phyloP scores from a whole-genome alignment of 2,329 filamentous ascomycete species.

The Colletotrichum sublineola region DNA sequence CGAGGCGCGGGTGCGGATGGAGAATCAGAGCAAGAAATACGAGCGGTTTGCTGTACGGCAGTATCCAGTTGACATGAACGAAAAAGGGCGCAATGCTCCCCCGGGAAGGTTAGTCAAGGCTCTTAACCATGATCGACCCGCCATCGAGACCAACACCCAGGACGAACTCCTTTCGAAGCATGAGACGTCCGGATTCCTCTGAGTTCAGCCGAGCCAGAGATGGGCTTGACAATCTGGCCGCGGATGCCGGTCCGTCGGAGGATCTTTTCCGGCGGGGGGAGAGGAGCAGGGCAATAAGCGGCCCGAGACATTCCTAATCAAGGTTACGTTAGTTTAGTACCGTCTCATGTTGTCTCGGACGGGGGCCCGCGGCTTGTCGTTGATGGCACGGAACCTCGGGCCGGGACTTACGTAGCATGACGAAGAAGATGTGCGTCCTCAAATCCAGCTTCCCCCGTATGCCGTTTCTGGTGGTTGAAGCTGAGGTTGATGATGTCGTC shows the following conservation, averaged over 20 bases:
- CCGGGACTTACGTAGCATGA: constrained; percentile 42
- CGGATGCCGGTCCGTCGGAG: constrained; percentile 46
- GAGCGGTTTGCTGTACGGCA: constrained; percentile 41
- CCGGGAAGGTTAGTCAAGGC: not conserved
- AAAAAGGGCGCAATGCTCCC: constrained; percentile 43
- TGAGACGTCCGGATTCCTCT: constrained; percentile 43
- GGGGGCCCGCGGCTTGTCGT: not conserved
- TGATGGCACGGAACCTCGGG: not conserved
- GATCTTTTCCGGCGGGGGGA: constrained; percentile 48
- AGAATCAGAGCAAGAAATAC: constrained; percentile 45
- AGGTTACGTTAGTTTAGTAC: constrained; percentile 24
- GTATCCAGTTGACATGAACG: constrained; percentile 44
- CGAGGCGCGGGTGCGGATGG: constrained; percentile 43
- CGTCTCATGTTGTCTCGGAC: constrained; percentile 16
- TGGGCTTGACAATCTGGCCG: constrained; percentile 44
- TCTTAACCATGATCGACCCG: not conserved
- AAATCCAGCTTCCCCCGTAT: constrained; percentile 47
- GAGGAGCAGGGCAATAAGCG: constrained; percentile 47
- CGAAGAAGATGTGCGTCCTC: constrained; percentile 48
- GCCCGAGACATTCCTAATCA: constrained; percentile 44
- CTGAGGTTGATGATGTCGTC: constrained; percentile 61
- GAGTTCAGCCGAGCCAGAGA: constrained; percentile 46
- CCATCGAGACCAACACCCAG: constrained; percentile 32
- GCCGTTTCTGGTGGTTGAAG: constrained; percentile 52
- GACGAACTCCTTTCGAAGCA: constrained; percentile 44